Evolutionary conservation across 2,329 filamentous ascomycete genomes (phyloP).

Genomic region (Exophiala phaeomuriformis): DNA sequence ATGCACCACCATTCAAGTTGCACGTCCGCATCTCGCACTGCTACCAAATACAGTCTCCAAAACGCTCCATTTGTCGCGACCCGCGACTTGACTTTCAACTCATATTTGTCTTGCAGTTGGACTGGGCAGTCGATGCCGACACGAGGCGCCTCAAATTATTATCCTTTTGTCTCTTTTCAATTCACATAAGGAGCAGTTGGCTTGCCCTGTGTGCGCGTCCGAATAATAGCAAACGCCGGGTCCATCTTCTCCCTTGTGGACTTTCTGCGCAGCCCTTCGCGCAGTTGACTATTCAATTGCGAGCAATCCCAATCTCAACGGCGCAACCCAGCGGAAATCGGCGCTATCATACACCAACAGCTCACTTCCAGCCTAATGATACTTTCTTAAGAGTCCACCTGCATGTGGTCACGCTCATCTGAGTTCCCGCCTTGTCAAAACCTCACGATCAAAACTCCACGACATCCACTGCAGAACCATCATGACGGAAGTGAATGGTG

Average conservation of each 20-base stretch:
- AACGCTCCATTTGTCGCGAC: neutral
- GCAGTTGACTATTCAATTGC: neutral
- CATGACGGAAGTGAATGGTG: constrained; percentile 21
- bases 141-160: neutral
- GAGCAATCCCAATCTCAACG: neutral
- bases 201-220: no score
- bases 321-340: neutral
- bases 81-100: no score
- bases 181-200: no score
- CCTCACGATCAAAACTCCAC: neutral
- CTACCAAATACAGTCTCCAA: neutral
- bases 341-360: neutral
- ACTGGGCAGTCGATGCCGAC: neutral
- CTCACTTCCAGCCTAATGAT: neutral
- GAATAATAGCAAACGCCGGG: no score
- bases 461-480: neutral
- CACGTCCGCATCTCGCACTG: neutral
- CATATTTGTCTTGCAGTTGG: neutral
- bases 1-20: no score
- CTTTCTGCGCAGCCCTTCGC: neutral
- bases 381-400: neutral
- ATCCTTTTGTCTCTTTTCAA: no score
- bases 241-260: neutral
- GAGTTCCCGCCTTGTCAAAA: neutral
- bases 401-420: neutral